Evolutionary conservation across 139 green algal species (phyloP).

Genomic region (Deuterostichococcus epilithicus): DNA sequence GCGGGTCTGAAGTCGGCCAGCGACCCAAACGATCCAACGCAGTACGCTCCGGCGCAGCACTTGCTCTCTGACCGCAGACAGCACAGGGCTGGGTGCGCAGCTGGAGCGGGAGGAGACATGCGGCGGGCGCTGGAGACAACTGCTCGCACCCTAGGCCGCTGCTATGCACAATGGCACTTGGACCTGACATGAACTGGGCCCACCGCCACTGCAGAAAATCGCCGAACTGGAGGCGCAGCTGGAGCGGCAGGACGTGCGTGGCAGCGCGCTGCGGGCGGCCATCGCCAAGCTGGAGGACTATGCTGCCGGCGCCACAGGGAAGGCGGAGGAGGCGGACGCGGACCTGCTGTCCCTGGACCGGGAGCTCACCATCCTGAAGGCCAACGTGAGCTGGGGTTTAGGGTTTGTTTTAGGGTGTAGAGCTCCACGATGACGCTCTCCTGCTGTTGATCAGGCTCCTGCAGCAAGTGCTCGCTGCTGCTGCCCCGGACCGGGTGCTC

Average conservation of each 20-base stretch:
- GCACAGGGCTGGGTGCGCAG: slow-evolving; percentile 18
- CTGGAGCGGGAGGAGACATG: no score
- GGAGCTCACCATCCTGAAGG: slow-evolving; percentile 12
- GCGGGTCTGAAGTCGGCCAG: no score
- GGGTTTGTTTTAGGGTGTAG: not conserved
- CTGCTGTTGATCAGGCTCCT: no score
- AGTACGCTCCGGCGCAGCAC: no score
- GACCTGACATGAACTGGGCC: not conserved
- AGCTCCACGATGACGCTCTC: no score
- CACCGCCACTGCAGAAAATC: slow-evolving; percentile 14
- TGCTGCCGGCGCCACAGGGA: slow-evolving; percentile 31
- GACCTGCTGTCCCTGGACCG: slow-evolving; percentile 27
- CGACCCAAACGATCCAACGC: no score
- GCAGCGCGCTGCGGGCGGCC: slow-evolving; percentile 26
- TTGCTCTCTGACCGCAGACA: slow-evolving; percentile 20
- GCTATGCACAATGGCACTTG: not conserved
- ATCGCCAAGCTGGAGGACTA: slow-evolving; percentile 35
- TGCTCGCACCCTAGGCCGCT: slow-evolving; percentile 1
- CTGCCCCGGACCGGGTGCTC: no score
- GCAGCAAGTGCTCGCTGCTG: no score
- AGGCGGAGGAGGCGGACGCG: slow-evolving; percentile 26
- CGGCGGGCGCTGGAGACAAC: slow-evolving; percentile 10
- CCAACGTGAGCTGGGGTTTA: not conserved
- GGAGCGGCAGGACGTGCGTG: slow-evolving; percentile 15
- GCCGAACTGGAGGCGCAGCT: slow-evolving; percentile 10